Conservation (phyloP, 495 filamentous ascomycete species). For the Aspergillus bridgeri region DNA sequence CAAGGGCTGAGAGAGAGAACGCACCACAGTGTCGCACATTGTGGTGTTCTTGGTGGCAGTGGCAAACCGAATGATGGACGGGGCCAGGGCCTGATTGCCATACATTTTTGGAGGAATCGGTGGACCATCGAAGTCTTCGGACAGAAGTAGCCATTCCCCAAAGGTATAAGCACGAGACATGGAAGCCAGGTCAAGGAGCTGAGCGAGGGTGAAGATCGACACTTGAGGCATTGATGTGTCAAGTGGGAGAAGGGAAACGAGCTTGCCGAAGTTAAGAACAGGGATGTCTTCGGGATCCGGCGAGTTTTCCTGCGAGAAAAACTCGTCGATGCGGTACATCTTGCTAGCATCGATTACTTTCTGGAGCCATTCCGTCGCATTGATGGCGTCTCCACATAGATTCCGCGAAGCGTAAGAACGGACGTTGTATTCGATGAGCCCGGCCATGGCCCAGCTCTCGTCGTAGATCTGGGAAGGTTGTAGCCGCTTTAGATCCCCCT, state of each 20-base stretch:
- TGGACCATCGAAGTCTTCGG: conserved; percentile 55
- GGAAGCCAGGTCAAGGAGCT: conserved; percentile 53
- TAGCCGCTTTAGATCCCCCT: conserved; percentile 22
- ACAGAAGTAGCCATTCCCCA: conserved; percentile 54
- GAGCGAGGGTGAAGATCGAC: conserved; percentile 45
- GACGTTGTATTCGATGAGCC: conserved; percentile 37
- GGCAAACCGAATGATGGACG: conserved; percentile 58
- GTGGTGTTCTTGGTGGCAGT: conserved; percentile 45
- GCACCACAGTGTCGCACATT: conserved; percentile 44
- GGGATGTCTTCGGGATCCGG: conserved; percentile 13
- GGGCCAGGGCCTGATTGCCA: conserved; percentile 43
- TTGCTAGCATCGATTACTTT: conserved; percentile 39
- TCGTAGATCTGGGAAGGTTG: conserved; percentile 34
- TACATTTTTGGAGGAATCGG: conserved; percentile 48
- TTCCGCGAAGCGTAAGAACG: conserved; percentile 23
- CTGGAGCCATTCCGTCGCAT: conserved; percentile 34
- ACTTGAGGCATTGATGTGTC: conserved; percentile 43
- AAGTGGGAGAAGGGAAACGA: conserved; percentile 15
- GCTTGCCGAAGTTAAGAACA: conserved; percentile 18
- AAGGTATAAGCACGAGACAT: conserved; percentile 43
- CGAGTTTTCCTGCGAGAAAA: conserved; percentile 26
- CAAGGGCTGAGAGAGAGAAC: conserved; percentile 34
- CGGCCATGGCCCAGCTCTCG: conserved; percentile 33
- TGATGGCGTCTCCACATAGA: conserved; percentile 28
- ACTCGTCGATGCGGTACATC: conserved; percentile 33